Evolutionary conservation across 169 alveolate genomes (phyloP), one percentile per base, ranked within the genome.

Genomic region (Eimeria zaria): DNA sequence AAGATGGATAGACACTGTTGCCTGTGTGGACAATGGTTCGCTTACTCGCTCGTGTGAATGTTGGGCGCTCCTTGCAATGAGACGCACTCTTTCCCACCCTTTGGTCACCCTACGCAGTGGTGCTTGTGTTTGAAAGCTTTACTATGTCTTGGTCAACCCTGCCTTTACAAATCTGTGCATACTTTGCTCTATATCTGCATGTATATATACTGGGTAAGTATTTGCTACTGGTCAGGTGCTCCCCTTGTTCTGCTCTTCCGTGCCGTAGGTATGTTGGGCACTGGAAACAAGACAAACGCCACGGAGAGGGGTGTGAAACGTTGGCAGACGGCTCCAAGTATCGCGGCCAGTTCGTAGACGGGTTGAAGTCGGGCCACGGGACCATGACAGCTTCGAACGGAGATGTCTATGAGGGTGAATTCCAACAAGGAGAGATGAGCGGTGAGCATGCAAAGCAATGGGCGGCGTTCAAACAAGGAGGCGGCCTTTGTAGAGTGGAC

Each of bases 331-430:
- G 98, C 24, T 89, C 97, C 30, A 89, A 96, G 67, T 98, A 98
- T 97, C 88, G 96, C 58, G 97, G 97, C 60, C 98, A 97, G 67
- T 98, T 97, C 83, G 97, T 94, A 67, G 97, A 97, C 80, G 99
- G 98, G 91, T 95, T 97, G 67, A 96, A 96, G 96, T 98, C 89
- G 64, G 98, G 98, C 44, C 96, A 97, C 67, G 99, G 99, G 85
- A 97, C 78, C 89, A 96, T 97, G 96, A 96, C 91, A 71, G 98
- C 98, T 95, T 97, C 98, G 36, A 97, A 98, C 89, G 97, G 97
- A 27, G 98, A 97, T 80, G 96, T 96, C 53, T 97, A 95, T 48
- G 98, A 98, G 91, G 98, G 97, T 16, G 96, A 95, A 36, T 98
- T 95, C 69, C 91, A 90, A 27, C 96, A 97, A 51, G 98, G 97